These are phyloP conservation scores for Acanthamoeba triangularis DNA, from an alignment of 208 protist genomes.

Conservation along the genomic window DNA sequence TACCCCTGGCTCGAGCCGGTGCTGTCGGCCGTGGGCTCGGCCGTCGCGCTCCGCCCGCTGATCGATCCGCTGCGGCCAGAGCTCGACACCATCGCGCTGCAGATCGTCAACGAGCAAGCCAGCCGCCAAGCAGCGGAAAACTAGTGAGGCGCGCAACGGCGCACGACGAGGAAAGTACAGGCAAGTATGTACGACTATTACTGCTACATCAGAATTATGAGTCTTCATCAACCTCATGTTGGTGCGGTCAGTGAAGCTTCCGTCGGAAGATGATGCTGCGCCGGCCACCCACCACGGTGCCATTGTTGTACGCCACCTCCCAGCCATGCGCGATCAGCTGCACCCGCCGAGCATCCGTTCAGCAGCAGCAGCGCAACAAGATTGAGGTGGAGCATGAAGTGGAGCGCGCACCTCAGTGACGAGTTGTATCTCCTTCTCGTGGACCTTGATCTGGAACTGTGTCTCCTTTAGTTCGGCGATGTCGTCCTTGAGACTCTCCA, in stretches of 20 bases:
- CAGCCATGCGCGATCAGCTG: neutral
- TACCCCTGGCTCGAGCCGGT: neutral
- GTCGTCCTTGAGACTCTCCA: neutral
- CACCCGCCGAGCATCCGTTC: too few species aligned
- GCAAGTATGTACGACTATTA: too few species aligned
- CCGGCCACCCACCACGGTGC: neutral
- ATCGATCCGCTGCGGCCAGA: neutral
- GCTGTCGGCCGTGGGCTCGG: neutral
- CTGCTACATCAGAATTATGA: too few species aligned
- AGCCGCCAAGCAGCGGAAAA: too few species aligned
- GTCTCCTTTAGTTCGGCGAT: neutral
- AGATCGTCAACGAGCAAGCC: neutral
- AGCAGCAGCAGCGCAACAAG: too few species aligned
- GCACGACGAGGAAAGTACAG: too few species aligned
- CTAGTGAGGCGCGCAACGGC: neutral
- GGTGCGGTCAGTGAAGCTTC: neutral
- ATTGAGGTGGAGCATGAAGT: neutral
- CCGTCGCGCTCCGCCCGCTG: neutral
- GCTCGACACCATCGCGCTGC: neutral
- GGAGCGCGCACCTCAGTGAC: neutral
- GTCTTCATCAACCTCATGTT: too few species aligned
- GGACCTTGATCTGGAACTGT: slow-evolving; percentile 9
- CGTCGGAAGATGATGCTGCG: neutral
- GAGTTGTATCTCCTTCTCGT: slow-evolving; percentile 16
- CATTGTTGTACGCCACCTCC: slow-evolving; percentile 29